Percentiles rank a stretch among this genome's conserved stretches.
Conservation (phyloP, 371 early-diverging fungal species). For the Mucor saturninus region DNA sequence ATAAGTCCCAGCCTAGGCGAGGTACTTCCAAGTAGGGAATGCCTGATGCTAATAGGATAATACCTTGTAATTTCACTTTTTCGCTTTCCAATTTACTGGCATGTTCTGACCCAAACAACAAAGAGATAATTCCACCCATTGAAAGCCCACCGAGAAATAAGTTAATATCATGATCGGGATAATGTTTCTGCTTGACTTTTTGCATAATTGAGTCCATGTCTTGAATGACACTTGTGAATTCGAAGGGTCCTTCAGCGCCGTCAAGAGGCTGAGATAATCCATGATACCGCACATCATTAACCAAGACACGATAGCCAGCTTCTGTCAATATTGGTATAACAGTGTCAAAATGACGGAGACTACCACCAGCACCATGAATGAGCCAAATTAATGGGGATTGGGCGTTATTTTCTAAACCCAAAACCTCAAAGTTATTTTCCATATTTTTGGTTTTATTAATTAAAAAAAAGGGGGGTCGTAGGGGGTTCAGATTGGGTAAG, state of each 20-base stretch:
- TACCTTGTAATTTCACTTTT: conserved; percentile 19
- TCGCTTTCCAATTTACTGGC: conserved; percentile 6
- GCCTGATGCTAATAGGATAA: conserved; percentile 36
- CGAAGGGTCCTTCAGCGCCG: not conserved
- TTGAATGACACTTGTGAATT: conserved; percentile 21
- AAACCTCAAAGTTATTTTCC: conserved; percentile 15
- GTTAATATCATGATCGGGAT: conserved; percentile 8
- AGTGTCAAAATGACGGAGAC: conserved; percentile 34
- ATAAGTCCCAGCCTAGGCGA: conserved; percentile 36
- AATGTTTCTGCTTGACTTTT: conserved; percentile 17
- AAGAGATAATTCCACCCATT: conserved; percentile 46
- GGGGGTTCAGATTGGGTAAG: too few species aligned
- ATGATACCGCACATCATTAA: conserved; percentile 40
- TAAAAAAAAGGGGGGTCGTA: too few species aligned
- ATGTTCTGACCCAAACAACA: conserved; percentile 19
- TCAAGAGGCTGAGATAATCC: conserved; percentile 33
- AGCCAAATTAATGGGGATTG: conserved; percentile 21
- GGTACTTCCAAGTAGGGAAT: conserved; percentile 25
- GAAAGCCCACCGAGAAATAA: conserved; percentile 44
- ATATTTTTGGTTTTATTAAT: not conserved
- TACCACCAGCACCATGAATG: conserved; percentile 49
- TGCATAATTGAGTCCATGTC: conserved; percentile 28
- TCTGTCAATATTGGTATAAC: conserved; percentile 19
- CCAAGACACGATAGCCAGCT: conserved; percentile 33
- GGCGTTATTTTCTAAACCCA: conserved; percentile 12